Base-by-base conservation (phyloP, 2,329 filamentous ascomycete species). In the Sphaerulina populicola region DNA sequence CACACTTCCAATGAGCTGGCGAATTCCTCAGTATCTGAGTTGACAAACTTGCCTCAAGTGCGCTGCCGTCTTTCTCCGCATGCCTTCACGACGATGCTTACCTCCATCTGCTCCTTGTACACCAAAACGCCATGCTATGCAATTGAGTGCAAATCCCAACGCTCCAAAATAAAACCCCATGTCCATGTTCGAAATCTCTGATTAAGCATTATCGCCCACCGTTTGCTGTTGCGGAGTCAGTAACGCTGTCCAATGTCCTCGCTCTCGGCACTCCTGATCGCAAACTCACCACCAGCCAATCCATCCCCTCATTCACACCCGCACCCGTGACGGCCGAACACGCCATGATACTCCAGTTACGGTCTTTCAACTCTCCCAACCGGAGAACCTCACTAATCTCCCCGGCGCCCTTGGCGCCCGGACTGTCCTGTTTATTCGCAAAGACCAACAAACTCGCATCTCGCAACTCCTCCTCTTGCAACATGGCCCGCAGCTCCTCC, bases 301-400 rank as follows among this genome's bases (percentile, higher is more conserved):
- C 93, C 93, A 98, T 98, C 54, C 93, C 93, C 72, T 98, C 93
- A 57, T 85, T 88, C 40, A 98, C 87, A 68, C 93, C 93, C 64
- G 86, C 86, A 39, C 93, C 93, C 67, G 96, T 93, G 51, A 98
- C 91, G 11, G 93, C 93, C 60, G 88, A 94, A 71, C 93, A 98
- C 18, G 90, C 91, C 68, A 98, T 89, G 67, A 98, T 98, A 71
- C 89, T 97, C 93, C 93, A 98, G 77, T 97, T 98, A 64, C 93
- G 80, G 70, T 98, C 93, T 63, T 91, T 85, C 67, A 98, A 74
- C 71, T 96, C 89, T 48, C 88, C 90, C 60, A 98, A 72, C 63
- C 85, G 85, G 69, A 98, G 72, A 44, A 90, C 91, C 72, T 97
- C 91, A 50, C 88, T 94, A 58, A 98, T 98, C 69, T 97, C 93